Conservation (phyloP, 2,329 filamentous ascomycete species). For the Fusarium verrucosum region DNA sequence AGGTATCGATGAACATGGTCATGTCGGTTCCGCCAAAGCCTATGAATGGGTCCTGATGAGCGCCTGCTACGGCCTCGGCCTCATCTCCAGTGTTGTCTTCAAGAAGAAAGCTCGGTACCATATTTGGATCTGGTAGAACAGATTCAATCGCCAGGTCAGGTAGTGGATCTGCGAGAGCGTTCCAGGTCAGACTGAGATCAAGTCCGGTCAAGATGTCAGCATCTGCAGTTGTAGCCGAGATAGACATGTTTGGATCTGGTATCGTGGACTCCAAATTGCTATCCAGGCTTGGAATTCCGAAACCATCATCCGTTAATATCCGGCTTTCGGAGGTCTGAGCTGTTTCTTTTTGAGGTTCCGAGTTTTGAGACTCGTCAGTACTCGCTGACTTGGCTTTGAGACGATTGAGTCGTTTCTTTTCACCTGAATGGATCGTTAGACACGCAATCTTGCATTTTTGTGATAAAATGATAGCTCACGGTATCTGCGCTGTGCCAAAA, state of each 20-base stretch:
- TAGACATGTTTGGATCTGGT: background rate
- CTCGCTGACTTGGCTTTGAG: conserved; percentile 33
- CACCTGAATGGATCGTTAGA: conserved; percentile 39
- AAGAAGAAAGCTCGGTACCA: conserved; percentile 16
- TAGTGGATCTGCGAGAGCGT: conserved; percentile 31
- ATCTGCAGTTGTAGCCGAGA: conserved; percentile 9
- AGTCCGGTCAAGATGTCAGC: conserved; percentile 33
- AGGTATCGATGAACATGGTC: conserved; percentile 31
- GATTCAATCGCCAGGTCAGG: conserved; percentile 30
- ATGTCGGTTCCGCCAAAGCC: conserved; percentile 13
- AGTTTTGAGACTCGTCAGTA: conserved; percentile 4
- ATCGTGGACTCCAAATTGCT: background rate
- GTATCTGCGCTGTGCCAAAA: conserved; percentile 64
- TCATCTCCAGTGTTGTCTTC: conserved; percentile 8
- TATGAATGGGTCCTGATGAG: background rate
- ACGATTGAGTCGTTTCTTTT: conserved; percentile 47
- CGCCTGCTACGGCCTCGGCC: background rate
- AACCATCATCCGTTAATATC: conserved; percentile 6
- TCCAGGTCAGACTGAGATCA: conserved; percentile 42
- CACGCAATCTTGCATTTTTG: background rate
- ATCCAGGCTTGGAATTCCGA: conserved; percentile 3
- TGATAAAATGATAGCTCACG: conserved; percentile 44
- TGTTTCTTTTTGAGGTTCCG: background rate
- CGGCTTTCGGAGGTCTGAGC: background rate
- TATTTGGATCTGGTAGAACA: conserved; percentile 22